Evolutionary conservation across 345 rosid genomes (phyloP).

Genomic region (Carallia brachiata): DNA sequence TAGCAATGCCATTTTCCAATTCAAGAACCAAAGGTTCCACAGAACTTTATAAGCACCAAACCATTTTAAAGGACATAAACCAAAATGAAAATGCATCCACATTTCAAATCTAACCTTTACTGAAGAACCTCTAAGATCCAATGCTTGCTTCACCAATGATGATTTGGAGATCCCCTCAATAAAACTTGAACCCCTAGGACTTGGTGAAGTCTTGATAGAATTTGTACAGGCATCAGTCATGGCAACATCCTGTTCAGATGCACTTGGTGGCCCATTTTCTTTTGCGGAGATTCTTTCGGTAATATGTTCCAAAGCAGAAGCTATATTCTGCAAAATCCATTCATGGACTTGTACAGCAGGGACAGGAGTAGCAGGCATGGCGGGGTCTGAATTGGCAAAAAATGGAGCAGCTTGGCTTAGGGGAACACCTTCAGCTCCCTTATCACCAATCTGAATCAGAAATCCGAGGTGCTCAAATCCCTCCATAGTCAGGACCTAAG

Average conservation of each 20-base stretch:
- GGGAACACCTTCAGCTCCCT: constrained; percentile 72
- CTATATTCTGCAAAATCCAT: constrained; percentile 83
- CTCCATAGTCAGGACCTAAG: constrained; percentile 87
- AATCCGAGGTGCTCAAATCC: constrained; percentile 95
- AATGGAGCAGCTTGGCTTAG: constrained; percentile 90
- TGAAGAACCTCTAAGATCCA: constrained; percentile 85
- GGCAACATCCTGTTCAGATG: constrained; percentile 81
- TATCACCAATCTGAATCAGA: constrained; percentile 90
- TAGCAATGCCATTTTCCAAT: not conserved
- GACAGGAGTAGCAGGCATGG: constrained; percentile 97
- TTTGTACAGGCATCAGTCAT: constrained; percentile 87
- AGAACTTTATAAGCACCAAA: too few species aligned
- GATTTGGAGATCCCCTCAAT: constrained; percentile 95
- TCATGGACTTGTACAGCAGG: constrained; percentile 84
- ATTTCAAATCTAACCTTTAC: constrained; percentile 61
- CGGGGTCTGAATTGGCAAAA: constrained; percentile 98
- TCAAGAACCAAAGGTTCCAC: too few species aligned
- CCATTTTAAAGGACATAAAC: not conserved
- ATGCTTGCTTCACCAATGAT: constrained; percentile 79
- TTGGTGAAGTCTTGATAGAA: constrained; percentile 60
- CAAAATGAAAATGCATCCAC: not conserved
- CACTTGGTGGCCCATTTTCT: constrained; percentile 71
- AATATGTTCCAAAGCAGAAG: constrained; percentile 67
- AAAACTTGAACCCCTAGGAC: constrained; percentile 65
- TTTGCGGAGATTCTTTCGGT: constrained; percentile 84